Evolutionary conservation across 257 asterid genomes (phyloP), one percentile per base, ranked within the genome.

Genomic region (Rehmannia glutinosa): DNA sequence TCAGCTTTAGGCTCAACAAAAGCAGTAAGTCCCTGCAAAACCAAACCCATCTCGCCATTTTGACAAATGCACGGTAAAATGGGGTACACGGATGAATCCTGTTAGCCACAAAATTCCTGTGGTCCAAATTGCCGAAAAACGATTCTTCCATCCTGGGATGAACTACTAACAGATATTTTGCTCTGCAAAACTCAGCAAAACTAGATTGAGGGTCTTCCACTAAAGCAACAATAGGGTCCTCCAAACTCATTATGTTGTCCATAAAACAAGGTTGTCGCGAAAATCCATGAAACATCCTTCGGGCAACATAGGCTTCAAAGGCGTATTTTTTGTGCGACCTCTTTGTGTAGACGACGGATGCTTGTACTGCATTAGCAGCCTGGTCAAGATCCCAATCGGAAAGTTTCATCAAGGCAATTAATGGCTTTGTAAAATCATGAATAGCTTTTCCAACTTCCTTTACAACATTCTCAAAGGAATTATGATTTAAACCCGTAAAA

Each of bases 31-130:
- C 84, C 95, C 64, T 77, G 91, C 79, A 90, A 78, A 66, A 75
- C 97, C 97, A 90, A 23, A 88, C 89, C 69, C 85, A 82, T 73
- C 81, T 80, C 19, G 96, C 96, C 97, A 90, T 90, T 78, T 83
- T 84, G 43, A 84, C 87, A 62, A 87, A 90, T 5, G 90, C 87
- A 35, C 83, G 72, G 41, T 86, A 90, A 64, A 90, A 88, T 0
- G 83, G 87, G 33, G 97, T 90, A 38, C 50, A 23, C 19, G 97
- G 97, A 73, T 90, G 95, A 54, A 84, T 69, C 62, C 92, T 87
- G 25, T 74, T 78, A 6, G 81, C 69, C 70, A 88, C 86, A 23
- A 88, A 79, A 15, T 74, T 81, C 76, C 95, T 78, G 55, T 87
- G 96, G 78, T 90, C 96, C 71, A 79, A 52, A 72, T 86, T 84